Evolutionary conservation across 345 rosid genomes (phyloP).

Genomic region (Turnera subulata): DNA sequence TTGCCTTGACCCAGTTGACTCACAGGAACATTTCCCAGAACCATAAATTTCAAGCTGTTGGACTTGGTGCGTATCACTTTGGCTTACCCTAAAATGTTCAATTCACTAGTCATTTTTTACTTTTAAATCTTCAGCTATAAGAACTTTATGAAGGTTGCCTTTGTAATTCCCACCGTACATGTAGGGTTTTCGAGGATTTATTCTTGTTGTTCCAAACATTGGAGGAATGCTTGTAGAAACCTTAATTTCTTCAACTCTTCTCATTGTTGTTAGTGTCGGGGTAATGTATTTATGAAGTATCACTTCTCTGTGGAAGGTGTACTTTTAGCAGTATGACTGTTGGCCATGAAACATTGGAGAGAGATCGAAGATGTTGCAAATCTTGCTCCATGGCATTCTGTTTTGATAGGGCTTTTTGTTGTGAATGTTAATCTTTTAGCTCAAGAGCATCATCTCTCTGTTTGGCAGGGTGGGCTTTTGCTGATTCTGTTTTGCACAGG

Average conservation of each 20-base stretch:
- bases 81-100: not conserved
- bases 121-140: no score
- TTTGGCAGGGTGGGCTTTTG: slow-evolving; percentile 91
- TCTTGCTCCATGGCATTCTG: not conserved
- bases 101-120: not conserved
- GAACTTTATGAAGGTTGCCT: no score
- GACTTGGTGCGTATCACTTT: slow-evolving; percentile 63
- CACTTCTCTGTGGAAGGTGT: no score
- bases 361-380: not conserved
- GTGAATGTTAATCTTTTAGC: not conserved
- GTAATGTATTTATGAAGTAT: no score
- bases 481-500: slow-evolving; percentile 90
- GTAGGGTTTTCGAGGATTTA: no score
- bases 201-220: no score
- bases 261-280: no score
- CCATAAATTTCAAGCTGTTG: slow-evolving; percentile 97
- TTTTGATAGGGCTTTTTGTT: not conserved
- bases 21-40: slow-evolving; percentile 96
- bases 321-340: no score
- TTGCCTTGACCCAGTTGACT: slow-evolving; percentile 83
- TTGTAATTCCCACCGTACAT: no score
- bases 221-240: no score
- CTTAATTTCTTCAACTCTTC: no score
- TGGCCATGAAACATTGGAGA: no score
- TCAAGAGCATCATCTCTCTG: not conserved